Base-by-base conservation (phyloP, 768 basidiomycete genomes). In the Scleroderma bovista region DNA sequence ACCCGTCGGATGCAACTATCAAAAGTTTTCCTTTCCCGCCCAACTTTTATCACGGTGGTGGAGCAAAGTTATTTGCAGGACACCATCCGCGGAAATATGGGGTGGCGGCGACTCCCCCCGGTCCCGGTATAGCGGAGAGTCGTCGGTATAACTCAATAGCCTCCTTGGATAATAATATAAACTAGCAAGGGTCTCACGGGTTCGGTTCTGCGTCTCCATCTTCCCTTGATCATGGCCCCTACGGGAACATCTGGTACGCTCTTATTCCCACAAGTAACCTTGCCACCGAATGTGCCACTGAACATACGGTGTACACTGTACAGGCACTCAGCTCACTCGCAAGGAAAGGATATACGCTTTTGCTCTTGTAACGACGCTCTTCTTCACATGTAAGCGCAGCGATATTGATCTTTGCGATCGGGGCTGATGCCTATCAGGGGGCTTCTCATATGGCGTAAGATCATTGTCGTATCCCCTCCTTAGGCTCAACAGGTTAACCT, bases 361-460 rank as follows among this genome's bases (percentile, higher is more conserved):
- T 62, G 70, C 72, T 34, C 76, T 88, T 48, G 81, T 89, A 51
- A 88, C 85, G 17, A 79, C 84, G 11, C 71, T 88, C 29, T 88
- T 88, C 74, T 87, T 88, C 67, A 83, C 84, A 24, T 84, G 82
- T 81, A 55, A 55, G 77, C 64, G 10, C 46, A 17, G 33, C 22
- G 16, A 22, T 22, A 24, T 17, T 36, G 19, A 10, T 16, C 40
- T 17, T 34, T 24, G 7, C 36, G 6, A 29, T 9, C 44, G 20
- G 24, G 41, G 17, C 49, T 36, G 20, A 48, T 36, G n/a, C 11
- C 45, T 12, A 36, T 32, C 47, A 75, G 80, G 81, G 82, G 83
- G 83, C 0, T 84, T 84, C 63, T 78, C 83, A 6, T 83, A 84
- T 51, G 83, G 83, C 32, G 78, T 81, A 62, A 58, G 77, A 48